Percentiles rank a stretch among this genome's conserved stretches.
These are phyloP conservation scores for Rhexocercosporidium sp. DNA, from an alignment of 2,329 filamentous ascomycete species.

Conservation along the genomic window DNA sequence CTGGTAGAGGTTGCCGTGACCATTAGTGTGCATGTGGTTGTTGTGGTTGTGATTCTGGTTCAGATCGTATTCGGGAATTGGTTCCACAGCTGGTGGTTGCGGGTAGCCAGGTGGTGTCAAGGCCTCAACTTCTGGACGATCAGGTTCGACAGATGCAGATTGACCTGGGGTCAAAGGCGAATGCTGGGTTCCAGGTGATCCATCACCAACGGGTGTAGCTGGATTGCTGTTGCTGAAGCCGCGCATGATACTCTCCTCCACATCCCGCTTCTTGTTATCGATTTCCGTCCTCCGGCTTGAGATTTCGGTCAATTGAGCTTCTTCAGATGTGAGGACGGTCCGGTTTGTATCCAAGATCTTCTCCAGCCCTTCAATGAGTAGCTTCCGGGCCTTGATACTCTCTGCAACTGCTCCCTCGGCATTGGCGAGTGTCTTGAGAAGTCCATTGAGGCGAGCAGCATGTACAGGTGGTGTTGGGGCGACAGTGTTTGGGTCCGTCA, in stretches of 20 bases:
- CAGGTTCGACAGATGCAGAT: conserved; percentile 58
- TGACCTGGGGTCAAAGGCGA: conserved; percentile 47
- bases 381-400: conserved; percentile 82
- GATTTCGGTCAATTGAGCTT: conserved; percentile 68
- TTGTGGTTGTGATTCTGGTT: conserved; percentile 40
- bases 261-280: conserved; percentile 82
- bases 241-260: conserved; percentile 90
- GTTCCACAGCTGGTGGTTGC: conserved; percentile 41
- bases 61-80: conserved; percentile 44
- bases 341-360: conserved; percentile 79
- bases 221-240: conserved; percentile 68
- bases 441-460: conserved; percentile 83
- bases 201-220: conserved; percentile 52
- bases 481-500: conserved; percentile 71
- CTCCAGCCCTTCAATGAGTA: conserved; percentile 80
- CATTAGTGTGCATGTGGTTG: conserved; percentile 5
- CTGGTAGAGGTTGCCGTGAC: conserved; percentile 16
- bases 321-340: conserved; percentile 71
- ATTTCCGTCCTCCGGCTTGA: conserved; percentile 71
- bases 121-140: conserved; percentile 82
- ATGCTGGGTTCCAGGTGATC: conserved; percentile 43
- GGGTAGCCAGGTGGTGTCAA: conserved; percentile 79
- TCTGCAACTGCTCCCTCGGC: conserved; percentile 90
- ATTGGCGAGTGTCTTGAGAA: conserved; percentile 87
- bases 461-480: conserved; percentile 86